Conservation (phyloP, 2,329 filamentous ascomycete genomes). For the Colletotrichum sp. region DNA sequence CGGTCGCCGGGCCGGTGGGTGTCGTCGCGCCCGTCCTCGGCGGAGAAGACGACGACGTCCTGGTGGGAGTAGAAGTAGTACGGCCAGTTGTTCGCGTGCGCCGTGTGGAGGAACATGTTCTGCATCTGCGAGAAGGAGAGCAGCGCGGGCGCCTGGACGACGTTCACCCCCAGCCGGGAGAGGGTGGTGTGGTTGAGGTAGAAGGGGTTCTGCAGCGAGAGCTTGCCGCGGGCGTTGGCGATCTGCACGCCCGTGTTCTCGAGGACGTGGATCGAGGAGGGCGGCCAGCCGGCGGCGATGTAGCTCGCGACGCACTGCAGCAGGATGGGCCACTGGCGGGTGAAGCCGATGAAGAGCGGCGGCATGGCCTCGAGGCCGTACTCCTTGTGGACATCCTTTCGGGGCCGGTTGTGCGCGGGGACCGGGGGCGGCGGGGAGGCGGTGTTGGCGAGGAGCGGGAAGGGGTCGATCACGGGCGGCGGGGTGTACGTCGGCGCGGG, state of each 20-base stretch:
- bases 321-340: constrained; percentile 58
- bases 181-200: constrained; percentile 59
- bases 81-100: constrained; percentile 47
- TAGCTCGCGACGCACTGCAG: constrained; percentile 62
- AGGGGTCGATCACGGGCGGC: constrained; percentile 46
- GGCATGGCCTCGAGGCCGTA: constrained; percentile 44
- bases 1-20: constrained; percentile 19
- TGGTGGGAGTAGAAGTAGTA: constrained; percentile 65
- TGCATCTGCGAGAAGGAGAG: constrained; percentile 61
- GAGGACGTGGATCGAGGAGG: constrained; percentile 60
- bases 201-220: constrained; percentile 61
- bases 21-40: constrained; percentile 34
- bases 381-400: constrained; percentile 39
- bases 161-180: constrained; percentile 54
- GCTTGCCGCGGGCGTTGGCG: constrained; percentile 51
- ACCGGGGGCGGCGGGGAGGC: constrained; percentile 41
- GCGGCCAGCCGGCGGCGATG: constrained; percentile 64
- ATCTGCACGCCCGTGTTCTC: constrained; percentile 65
- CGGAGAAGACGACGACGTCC: constrained; percentile 52
- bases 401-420: constrained; percentile 48
- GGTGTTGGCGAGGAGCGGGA: constrained; percentile 38
- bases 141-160: constrained; percentile 56
- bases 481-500: constrained; percentile 36
- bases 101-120: constrained; percentile 56
- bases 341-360: constrained; percentile 65